Conservation (phyloP, 1,284 basidiomycete genomes). For the Puccinia polysora region DNA sequence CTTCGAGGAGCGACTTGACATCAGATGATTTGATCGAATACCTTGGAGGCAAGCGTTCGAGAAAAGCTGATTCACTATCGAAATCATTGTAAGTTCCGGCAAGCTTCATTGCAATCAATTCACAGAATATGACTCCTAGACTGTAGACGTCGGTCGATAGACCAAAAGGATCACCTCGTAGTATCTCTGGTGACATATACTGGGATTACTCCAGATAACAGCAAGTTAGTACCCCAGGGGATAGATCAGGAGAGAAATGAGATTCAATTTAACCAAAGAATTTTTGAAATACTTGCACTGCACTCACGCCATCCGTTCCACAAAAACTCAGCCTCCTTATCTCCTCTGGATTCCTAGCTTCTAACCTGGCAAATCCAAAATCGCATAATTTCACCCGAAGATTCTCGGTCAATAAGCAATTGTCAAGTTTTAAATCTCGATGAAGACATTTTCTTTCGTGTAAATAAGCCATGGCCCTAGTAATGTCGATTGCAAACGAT, state of each 20-base stretch:
- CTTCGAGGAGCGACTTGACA: constrained; percentile 57
- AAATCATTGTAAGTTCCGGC: constrained; percentile 60
- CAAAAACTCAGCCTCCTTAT: constrained; percentile 88
- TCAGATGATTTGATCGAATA: constrained; percentile 76
- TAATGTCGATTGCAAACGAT: constrained; percentile 88
- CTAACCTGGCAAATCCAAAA: constrained; percentile 90
- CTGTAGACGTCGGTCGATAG: constrained; percentile 91
- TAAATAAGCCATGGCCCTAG: constrained; percentile 89
- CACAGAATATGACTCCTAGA: constrained; percentile 88
- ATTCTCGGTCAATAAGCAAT: constrained; percentile 87
- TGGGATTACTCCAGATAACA: constrained; percentile 28
- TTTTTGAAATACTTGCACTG: too few species aligned
- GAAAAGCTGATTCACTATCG: constrained; percentile 58
- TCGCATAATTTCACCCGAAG: constrained; percentile 93
- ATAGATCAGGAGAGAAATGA: too few species aligned
- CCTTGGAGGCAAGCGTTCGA: constrained; percentile 63
- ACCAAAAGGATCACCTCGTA: constrained; percentile 83
- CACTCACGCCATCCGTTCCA: constrained; percentile 87
- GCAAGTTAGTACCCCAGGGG: too few species aligned
- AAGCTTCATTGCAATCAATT: constrained; percentile 77
- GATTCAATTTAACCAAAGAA: too few species aligned
- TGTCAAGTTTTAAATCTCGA: constrained; percentile 89
- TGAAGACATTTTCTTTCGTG: constrained; percentile 76
- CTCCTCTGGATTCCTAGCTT: constrained; percentile 83
- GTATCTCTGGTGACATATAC: constrained; percentile 72